Evolutionary conservation across 352 stramenopile species (phyloP).

Genomic region (Elongisporangium undulatum): DNA sequence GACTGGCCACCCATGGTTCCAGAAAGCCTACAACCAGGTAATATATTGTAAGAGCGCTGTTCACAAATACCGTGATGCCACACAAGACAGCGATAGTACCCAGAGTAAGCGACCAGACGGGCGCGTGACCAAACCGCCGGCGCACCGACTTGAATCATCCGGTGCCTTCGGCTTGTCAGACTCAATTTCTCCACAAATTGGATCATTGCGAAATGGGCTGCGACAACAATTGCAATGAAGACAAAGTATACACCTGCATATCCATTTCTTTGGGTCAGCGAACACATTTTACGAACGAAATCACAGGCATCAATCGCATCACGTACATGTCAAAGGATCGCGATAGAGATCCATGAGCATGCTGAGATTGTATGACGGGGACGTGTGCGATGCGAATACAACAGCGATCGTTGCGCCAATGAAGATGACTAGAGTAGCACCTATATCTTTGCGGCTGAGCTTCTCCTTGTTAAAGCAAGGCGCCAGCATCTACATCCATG

Average conservation of each 20-base stretch:
- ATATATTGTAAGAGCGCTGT: not conserved
- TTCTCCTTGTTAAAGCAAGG: constrained; percentile 88
- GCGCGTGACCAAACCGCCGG: constrained; percentile 58
- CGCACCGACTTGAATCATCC: constrained; percentile 69
- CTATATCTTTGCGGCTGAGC: constrained; percentile 73
- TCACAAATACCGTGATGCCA: not conserved
- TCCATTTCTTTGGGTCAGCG: not conserved
- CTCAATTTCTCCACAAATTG: constrained; percentile 61
- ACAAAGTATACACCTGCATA: constrained; percentile 41
- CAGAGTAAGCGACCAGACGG: constrained; percentile 73
- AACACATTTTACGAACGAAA: not conserved
- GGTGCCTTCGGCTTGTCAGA: constrained; percentile 64
- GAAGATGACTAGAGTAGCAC: constrained; percentile 81
- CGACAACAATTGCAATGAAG: constrained; percentile 50
- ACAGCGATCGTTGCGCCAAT: constrained; percentile 76
- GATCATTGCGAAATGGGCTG: constrained; percentile 58
- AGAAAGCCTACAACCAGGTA: constrained; percentile 24
- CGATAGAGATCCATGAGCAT: constrained; percentile 79
- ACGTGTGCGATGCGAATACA: constrained; percentile 79
- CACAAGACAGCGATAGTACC: constrained; percentile 9
- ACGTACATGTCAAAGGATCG: constrained; percentile 57
- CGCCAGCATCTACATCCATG: constrained; percentile 52
- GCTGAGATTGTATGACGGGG: constrained; percentile 75
- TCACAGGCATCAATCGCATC: not conserved
- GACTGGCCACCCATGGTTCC: constrained; percentile 81